Percentiles rank a stretch among this genome's conserved stretches.
Evolutionary conservation across 1,139 yeast species (phyloP).

Genomic region (Arxiozyma telluris): DNA sequence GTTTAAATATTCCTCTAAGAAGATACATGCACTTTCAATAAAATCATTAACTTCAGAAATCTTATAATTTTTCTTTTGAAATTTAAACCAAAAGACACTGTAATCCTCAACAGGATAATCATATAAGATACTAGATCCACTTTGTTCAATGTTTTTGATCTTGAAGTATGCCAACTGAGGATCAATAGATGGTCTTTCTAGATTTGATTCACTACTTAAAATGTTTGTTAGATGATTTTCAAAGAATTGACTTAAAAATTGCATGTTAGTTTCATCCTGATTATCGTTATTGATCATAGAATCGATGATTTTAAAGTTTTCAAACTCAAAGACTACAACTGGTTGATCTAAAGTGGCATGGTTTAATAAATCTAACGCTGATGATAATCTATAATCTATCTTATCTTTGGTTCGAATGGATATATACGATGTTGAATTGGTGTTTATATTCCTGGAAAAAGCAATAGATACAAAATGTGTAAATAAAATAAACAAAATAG

Average conservation of each 20-base stretch:
- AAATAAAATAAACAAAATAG: conserved; percentile 29
- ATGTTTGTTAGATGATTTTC: conserved; percentile 10
- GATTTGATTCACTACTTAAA: conserved; percentile 9
- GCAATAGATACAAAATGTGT: conserved; percentile 15
- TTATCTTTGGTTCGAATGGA: conserved; percentile 9
- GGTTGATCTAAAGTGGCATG: conserved; percentile 16
- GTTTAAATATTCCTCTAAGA: conserved; percentile 17
- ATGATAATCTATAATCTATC: conserved; percentile 4
- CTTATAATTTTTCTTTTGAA: conserved; percentile 16
- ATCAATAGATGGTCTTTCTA: conserved; percentile 4
- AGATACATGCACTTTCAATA: conserved; percentile 17
- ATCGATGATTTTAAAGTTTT: conserved; percentile 14
- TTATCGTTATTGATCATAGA: conserved; percentile 6
- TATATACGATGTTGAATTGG: conserved; percentile 12
- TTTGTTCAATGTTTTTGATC: conserved; percentile 13
- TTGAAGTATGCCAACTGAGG: conserved; percentile 3
- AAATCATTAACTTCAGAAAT: conserved; percentile 19
- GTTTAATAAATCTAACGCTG: conserved; percentile 8
- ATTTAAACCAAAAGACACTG: conserved; percentile 18
- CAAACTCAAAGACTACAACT: conserved; percentile 20
- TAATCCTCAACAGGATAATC: conserved; percentile 13
- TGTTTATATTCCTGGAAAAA: conserved; percentile 7
- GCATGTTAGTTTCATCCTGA: conserved; percentile 3
- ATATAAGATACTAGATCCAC: conserved; percentile 16
- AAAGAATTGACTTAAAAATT: conserved; percentile 17